A percentile compares a stretch with the other conserved stretches of the same genome.
Conservation (phyloP, 345 rosid genomes). For the Xanthoceras sorbifolium region DNA sequence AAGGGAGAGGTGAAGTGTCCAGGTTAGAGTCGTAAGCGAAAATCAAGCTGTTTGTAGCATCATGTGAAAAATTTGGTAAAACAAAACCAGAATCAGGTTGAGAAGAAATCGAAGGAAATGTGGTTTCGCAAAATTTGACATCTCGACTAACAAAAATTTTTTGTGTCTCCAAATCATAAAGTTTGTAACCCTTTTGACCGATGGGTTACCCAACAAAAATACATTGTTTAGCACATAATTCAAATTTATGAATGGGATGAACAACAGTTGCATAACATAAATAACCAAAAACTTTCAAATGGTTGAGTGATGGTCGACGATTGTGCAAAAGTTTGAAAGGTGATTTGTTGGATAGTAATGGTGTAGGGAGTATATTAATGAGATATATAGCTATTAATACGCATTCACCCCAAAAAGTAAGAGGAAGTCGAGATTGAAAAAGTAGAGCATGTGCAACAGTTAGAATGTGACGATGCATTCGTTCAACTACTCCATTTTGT, state of each 20-base stretch:
- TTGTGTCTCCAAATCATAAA: neutral
- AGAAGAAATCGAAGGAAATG: neutral
- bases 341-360: neutral
- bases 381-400: neutral
- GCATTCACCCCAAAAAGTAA: conserved; percentile 9
- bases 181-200: neutral
- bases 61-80: too few relatives aligned
- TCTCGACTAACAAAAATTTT: neutral
- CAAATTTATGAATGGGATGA: conserved; percentile 8
- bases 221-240: neutral
- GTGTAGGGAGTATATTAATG: conserved; percentile 1
- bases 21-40: too few relatives aligned
- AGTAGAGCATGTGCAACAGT: neutral
- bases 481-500: conserved; percentile 21
- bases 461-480: conserved; percentile 5
- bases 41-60: too few relatives aligned
- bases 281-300: conserved; percentile 9
- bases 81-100: too few relatives aligned
- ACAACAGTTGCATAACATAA: conserved; percentile 1
- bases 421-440: neutral
- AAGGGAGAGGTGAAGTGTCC: neutral
- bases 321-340: neutral
- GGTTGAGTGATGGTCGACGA: neutral
- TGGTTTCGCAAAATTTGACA: conserved; percentile 1
- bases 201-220: neutral